Conservation (phyloP, 2,329 filamentous ascomycete species). For the Diaporthe citriasiana region DNA sequence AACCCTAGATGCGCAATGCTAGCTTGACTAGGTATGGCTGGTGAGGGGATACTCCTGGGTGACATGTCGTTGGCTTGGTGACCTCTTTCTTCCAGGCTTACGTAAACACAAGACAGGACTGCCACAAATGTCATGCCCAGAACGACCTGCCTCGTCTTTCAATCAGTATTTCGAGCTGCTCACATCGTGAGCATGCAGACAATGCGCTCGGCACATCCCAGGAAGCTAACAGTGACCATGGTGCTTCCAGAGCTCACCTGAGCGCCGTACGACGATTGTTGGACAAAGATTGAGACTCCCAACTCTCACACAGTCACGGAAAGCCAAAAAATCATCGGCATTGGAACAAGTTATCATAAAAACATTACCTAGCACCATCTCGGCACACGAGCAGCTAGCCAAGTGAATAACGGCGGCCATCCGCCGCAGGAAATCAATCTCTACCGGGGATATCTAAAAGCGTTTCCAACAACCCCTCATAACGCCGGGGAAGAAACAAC, state of each 20-base stretch:
- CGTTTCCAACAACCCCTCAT: background rate
- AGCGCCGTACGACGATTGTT: background rate
- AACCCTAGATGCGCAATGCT: background rate
- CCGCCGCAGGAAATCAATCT: slow-evolving; percentile 7
- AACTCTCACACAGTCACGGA: background rate
- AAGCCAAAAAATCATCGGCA: too few species aligned
- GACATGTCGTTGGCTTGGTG: background rate
- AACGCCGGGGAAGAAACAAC: background rate
- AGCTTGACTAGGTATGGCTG: accelerated
- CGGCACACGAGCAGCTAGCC: background rate
- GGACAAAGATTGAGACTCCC: background rate
- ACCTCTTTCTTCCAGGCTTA: background rate
- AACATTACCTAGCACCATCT: too few species aligned
- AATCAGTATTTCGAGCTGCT: background rate
- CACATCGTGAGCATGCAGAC: background rate
- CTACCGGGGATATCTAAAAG: slow-evolving; percentile 25
- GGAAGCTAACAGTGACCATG: background rate
- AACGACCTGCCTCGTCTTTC: background rate
- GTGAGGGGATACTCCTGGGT: background rate
- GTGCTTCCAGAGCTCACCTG: background rate
- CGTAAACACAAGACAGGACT: background rate
- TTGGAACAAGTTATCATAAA: background rate
- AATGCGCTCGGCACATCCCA: background rate
- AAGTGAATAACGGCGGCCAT: background rate
- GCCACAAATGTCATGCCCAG: background rate